Evolutionary conservation across 257 asterid species (phyloP).

Genomic region (Verbascum thapsus): DNA sequence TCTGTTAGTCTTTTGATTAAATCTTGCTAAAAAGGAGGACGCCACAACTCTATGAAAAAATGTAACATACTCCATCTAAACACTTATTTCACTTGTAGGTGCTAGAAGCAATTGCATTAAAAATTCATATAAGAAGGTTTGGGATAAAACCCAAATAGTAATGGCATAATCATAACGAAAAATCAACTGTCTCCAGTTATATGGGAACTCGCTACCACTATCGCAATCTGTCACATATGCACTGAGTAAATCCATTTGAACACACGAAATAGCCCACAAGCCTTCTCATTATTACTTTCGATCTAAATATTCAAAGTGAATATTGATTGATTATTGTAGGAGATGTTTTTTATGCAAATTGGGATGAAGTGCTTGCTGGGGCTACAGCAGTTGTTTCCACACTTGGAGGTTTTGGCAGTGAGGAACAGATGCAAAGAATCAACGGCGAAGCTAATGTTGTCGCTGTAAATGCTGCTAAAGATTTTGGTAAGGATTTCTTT

Average conservation of each 20-base stretch:
- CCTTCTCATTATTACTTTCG: not conserved
- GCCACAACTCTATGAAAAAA: not conserved
- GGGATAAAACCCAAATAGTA: not conserved
- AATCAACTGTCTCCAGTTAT: too few relatives aligned
- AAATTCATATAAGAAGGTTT: not conserved
- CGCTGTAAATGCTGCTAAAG: conserved; percentile 93
- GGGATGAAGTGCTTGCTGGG: conserved; percentile 91
- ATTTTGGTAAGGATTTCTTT: conserved; percentile 59
- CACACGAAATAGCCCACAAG: not conserved
- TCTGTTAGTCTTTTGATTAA: not conserved
- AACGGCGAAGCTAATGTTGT: conserved; percentile 97
- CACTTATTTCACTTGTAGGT: not conserved
- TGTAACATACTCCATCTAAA: conserved; percentile 1
- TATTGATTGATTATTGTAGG: conserved; percentile 48
- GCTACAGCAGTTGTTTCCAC: conserved; percentile 95
- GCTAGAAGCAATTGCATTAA: too few relatives aligned
- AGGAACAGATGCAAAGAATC: conserved; percentile 92
- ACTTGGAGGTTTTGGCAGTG: conserved; percentile 95
- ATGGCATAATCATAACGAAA: not conserved
- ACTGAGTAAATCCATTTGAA: not conserved
- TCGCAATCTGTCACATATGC: not conserved
- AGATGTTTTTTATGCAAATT: conserved; percentile 86
- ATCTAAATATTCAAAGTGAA: conserved; percentile 27
- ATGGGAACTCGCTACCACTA: not conserved
- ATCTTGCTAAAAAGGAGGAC: not conserved